Base-by-base conservation (phyloP, 768 basidiomycete species). In the Rhodotorula paludigena region DNA sequence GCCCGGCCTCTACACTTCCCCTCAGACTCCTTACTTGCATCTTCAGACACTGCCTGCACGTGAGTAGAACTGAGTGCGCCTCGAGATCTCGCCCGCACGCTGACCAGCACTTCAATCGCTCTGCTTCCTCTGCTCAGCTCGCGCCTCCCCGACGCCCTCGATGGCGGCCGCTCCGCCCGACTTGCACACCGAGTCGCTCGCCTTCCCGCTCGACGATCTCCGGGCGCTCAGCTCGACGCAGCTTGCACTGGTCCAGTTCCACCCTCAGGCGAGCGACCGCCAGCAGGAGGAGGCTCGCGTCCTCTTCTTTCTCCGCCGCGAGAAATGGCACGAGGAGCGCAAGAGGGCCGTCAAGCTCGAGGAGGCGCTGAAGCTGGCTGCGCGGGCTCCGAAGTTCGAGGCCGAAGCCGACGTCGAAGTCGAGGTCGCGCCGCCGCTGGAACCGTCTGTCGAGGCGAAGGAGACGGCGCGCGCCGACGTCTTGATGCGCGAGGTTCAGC, bases 401-500 rank as follows among this genome's bases (percentile, higher is more conserved):
- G n/a, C n/a, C n/a, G n/a, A n/a, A n/a, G n/a, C n/a, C n/a, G n/a
- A n/a, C n/a, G n/a, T n/a, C n/a, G n/a, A n/a, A n/a, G n/a, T n/a
- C n/a, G n/a, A n/a, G n/a, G n/a, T n/a, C n/a, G n/a, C n/a, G n/a
- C n/a, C n/a, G n/a, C n/a, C n/a, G n/a, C n/a, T n/a, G n/a, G n/a
- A 39, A 25, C 45, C 25, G 36, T 41, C 62, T 23, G 32, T n/a
- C 49, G 41, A 30, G 25, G n/a, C 48, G 1, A 8, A 48, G 5
- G 20, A 15, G 25, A 23, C 21, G 44, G n/a, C 20, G 36, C 48
- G 4, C 21, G 33, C 55, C 12, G 54, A 25, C 14, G 30, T 38
- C n/a, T 39, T 51, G 39, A 60, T 51, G 54, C 38, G 49, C 12
- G 56, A 57, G 44, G 56, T 67, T 25, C 56, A 67, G 42, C 55